These are phyloP conservation scores for Sclerotinia sclerotiorum DNA, from an alignment of 2,329 filamentous ascomycete genomes.

Conservation along the genomic window DNA sequence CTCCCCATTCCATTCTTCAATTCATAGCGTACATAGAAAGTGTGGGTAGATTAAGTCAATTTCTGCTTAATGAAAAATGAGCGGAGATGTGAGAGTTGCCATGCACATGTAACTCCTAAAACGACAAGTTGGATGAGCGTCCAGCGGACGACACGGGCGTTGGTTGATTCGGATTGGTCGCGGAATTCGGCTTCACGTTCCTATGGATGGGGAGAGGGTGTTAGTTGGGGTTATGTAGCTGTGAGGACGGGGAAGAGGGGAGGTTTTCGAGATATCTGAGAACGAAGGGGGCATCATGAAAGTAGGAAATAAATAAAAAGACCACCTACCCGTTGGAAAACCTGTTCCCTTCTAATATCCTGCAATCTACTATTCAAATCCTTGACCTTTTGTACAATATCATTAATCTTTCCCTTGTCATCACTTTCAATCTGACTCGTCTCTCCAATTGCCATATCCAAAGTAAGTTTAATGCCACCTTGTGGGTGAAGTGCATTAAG, in stretches of 20 bases:
- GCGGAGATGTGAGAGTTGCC: conserved; percentile 93
- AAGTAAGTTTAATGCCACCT: conserved; percentile 77
- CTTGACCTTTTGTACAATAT: conserved; percentile 83
- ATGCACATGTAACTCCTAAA: conserved; percentile 84
- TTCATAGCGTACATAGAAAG: neutral
- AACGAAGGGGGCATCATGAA: neutral
- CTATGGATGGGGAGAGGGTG: conserved; percentile 47
- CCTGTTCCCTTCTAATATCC: conserved; percentile 90
- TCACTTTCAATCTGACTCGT: conserved; percentile 90
- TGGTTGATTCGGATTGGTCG: conserved; percentile 94
- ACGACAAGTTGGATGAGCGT: conserved; percentile 86
- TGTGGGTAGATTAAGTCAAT: conserved; percentile 66
- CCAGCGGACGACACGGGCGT: conserved; percentile 89
- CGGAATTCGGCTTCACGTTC: conserved; percentile 97
- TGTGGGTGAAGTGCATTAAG: conserved; percentile 62
- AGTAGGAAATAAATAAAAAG: neutral
- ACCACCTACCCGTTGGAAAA: conserved; percentile 80
- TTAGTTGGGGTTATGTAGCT: neutral
- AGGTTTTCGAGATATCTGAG: neutral
- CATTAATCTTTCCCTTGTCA: conserved; percentile 89
- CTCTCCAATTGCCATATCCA: conserved; percentile 93
- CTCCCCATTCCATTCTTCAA: conserved; percentile 19
- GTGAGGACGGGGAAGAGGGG: neutral
- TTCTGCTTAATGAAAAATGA: conserved; percentile 99
- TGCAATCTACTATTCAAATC: conserved; percentile 84